These are phyloP conservation scores for Dendryphion nanum DNA, from an alignment of 2,329 filamentous ascomycete genomes.

Conservation along the genomic window DNA sequence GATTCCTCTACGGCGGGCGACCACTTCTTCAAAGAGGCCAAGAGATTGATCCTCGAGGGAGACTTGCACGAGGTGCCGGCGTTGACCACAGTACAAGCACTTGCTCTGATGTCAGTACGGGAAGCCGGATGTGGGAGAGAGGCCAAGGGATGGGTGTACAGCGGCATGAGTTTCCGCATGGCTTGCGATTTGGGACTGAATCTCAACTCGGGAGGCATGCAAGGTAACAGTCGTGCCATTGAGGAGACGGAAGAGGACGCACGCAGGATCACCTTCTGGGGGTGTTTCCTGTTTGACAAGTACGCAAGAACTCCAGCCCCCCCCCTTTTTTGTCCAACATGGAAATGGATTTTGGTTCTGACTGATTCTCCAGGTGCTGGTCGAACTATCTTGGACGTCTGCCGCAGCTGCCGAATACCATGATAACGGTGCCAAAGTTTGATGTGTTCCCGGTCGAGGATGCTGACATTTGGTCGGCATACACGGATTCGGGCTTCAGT, in stretches of 20 bases:
- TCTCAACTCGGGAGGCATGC: conserved; percentile 70
- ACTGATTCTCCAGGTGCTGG: conserved; percentile 86
- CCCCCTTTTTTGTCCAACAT: no score
- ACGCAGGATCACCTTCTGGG: conserved; percentile 91
- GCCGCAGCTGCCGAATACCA: conserved; percentile 77
- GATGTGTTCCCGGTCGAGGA: conserved; percentile 92
- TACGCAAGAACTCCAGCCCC: no score
- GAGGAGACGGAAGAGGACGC: conserved; percentile 86
- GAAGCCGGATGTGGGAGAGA: conserved; percentile 94
- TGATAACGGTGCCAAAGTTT: conserved; percentile 81
- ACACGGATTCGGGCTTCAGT: conserved; percentile 79
- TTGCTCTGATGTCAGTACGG: conserved; percentile 92
- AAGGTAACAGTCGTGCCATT: conserved; percentile 54
- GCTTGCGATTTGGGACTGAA: conserved; percentile 91
- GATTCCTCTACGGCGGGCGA: conserved; percentile 87
- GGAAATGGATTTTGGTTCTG: no score
- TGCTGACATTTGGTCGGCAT: conserved; percentile 79
- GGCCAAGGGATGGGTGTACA: conserved; percentile 97
- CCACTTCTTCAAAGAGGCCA: conserved; percentile 94
- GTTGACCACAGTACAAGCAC: conserved; percentile 85
- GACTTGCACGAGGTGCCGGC: conserved; percentile 90
- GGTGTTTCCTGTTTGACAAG: conserved; percentile 97
- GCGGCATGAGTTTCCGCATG: conserved; percentile 98
- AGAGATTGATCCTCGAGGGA: conserved; percentile 82
- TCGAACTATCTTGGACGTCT: conserved; percentile 93